Evolutionary conservation across 202 grass and related monocot species (phyloP), one percentile per base, ranked within the genome.

Genomic region (Elaeis oleifera): DNA sequence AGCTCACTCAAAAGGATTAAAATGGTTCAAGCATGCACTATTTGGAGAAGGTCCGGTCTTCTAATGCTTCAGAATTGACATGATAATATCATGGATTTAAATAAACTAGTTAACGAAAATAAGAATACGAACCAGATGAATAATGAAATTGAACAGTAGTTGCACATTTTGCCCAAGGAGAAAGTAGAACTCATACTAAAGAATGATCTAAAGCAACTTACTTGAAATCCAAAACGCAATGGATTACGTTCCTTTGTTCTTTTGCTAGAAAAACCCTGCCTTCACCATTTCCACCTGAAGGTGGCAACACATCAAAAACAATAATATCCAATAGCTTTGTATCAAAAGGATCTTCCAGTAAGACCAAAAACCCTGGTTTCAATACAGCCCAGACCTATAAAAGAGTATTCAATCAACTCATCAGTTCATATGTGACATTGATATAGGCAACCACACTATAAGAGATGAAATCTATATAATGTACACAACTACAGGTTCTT

Each of bases 311-410:
- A 66, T 95, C 89, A 70, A 95, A 89, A 54, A 85, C 72, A 59
- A 89, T 49, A 62, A 95, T 95, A 79, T 95, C 85, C 52, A 95
- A 73, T 67, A 95, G 82, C 67, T 95, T 82, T 67, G 76, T 78
- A 85, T 89, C 85, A 78, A 89, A 89, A 31, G 84, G 89, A 69
- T 94, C 84, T 69, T 88, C 70, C 48, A 94, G 82, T 61, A 94
- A 85, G 71, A 78, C 84, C 70, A 94, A 82, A 61, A 94, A 94
- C 70, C 89, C 84, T 44, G 89, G 84, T 66, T 94, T 94, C 70
- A 94, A 58, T 61, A 94, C 89, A 69, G 81, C 89, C 89, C 89
- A 94, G 53, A 94, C 84, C 78, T 80, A 36, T 60, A 61, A 31
- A 28, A 73, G 36, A 73, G 36, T 63, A 61, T 56, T 17, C 49